phyloP scores from a whole-genome alignment of 164 flowering plant species.

The Piper betle region DNA sequence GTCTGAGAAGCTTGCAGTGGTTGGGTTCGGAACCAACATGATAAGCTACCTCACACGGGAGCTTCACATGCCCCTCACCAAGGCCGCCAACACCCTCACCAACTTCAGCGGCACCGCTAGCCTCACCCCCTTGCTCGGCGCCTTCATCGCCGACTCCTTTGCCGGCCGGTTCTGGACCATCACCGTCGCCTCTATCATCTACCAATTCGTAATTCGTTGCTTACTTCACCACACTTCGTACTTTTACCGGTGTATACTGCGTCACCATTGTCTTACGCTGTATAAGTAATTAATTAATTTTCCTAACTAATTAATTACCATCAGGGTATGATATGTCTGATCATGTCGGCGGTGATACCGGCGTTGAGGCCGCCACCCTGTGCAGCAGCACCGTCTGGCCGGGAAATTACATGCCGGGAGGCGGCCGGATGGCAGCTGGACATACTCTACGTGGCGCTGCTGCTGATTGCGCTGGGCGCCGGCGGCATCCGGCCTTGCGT shows the following conservation, averaged over 20 bases:
- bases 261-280: no score
- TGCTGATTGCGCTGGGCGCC: slow-evolving; percentile 54
- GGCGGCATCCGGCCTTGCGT: slow-evolving; percentile 90
- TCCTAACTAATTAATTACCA: no score
- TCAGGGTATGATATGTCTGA: slow-evolving; percentile 68
- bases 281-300: no score
- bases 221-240: no score
- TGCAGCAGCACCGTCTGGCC: no score
- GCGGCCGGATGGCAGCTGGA: slow-evolving; percentile 45
- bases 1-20: slow-evolving; percentile 88
- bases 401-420: slow-evolving; percentile 30
- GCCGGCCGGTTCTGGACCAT: slow-evolving; percentile 93
- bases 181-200: slow-evolving; percentile 64
- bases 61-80: slow-evolving; percentile 71
- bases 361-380: slow-evolving; percentile 54
- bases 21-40: slow-evolving; percentile 81
- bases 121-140: slow-evolving; percentile 84
- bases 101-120: slow-evolving; percentile 83
- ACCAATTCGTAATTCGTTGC: slow-evolving; percentile 70
- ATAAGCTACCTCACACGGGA: slow-evolving; percentile 66
- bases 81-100: slow-evolving; percentile 88
- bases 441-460: slow-evolving; percentile 44
- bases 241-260: neutral
- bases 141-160: slow-evolving; percentile 71
- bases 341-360: slow-evolving; percentile 53